A percentile compares a stretch with the other conserved stretches of the same genome.
Evolutionary conservation across 2,329 filamentous ascomycete species (phyloP).

Genomic region (Aspergillus pseudonomiae): DNA sequence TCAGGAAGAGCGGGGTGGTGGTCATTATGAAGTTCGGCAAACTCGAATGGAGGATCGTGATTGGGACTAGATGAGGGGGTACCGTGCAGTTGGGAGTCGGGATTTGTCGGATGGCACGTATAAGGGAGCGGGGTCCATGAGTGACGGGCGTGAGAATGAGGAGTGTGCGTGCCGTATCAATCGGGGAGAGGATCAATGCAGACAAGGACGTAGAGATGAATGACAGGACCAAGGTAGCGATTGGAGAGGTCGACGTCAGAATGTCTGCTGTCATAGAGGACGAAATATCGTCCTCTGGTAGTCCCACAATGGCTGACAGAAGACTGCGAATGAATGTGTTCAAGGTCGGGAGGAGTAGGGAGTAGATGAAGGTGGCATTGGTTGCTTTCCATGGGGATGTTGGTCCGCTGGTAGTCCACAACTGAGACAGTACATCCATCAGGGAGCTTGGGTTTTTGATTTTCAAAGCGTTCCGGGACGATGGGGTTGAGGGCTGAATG

Average conservation of each 20-base stretch:
- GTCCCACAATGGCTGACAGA: slow-evolving; percentile 84
- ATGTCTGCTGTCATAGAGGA: slow-evolving; percentile 67
- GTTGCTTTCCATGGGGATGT: slow-evolving; percentile 95
- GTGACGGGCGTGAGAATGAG: slow-evolving; percentile 83
- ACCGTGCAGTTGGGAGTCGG: slow-evolving; percentile 72
- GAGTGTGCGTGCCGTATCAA: slow-evolving; percentile 86
- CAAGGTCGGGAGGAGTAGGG: slow-evolving; percentile 78
- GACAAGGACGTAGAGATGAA: slow-evolving; percentile 69
- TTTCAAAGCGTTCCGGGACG: slow-evolving; percentile 63
- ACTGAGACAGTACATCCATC: slow-evolving; percentile 79
- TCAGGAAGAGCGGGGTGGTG: slow-evolving; percentile 81
- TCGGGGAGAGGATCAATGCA: slow-evolving; percentile 77
- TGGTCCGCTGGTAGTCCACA: slow-evolving; percentile 86
- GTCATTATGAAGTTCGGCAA: slow-evolving; percentile 81
- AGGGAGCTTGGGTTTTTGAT: slow-evolving; percentile 79
- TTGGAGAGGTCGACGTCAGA: slow-evolving; percentile 78
- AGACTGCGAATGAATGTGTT: slow-evolving; percentile 92
- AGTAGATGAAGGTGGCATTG: slow-evolving; percentile 91
- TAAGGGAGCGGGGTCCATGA: slow-evolving; percentile 73
- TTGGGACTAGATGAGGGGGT: slow-evolving; percentile 70
- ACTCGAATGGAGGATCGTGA: slow-evolving; percentile 84
- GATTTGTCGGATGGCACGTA: slow-evolving; percentile 75
- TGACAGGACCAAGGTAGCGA: slow-evolving; percentile 76
- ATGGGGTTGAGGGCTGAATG: slow-evolving; percentile 44
- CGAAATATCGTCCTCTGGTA: slow-evolving; percentile 72